Conservation (phyloP, 768 basidiomycete genomes). For the Boletus pseudo-olivaceus region DNA sequence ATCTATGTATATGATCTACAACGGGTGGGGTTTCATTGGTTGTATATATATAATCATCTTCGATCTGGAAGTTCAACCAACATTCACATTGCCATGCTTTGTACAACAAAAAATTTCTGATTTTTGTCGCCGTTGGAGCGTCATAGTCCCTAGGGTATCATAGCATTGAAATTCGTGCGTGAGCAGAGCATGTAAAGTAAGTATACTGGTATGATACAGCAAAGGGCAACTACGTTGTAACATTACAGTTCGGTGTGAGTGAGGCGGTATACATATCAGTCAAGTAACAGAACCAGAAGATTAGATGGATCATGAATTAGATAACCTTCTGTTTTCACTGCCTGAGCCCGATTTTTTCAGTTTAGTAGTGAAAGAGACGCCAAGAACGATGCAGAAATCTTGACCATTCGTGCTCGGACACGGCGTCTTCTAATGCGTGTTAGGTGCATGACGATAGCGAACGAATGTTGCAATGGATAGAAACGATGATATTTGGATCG, state of each 20-base stretch:
- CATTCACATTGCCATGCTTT: too few species aligned
- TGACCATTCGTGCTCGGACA: neutral
- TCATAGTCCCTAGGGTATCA: too few species aligned
- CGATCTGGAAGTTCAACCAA: too few species aligned
- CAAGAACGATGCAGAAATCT: neutral
- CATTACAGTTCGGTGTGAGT: neutral
- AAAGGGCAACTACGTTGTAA: neutral
- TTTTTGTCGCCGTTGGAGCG: too few species aligned
- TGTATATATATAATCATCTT: too few species aligned
- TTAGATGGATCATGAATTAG: neutral
- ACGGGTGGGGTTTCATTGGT: too few species aligned
- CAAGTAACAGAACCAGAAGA: neutral
- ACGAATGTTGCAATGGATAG: neutral
- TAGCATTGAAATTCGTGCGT: neutral
- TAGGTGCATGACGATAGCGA: neutral
- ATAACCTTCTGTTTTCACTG: neutral
- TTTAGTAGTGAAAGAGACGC: neutral
- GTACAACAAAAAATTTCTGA: too few species aligned
- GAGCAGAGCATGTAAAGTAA: neutral
- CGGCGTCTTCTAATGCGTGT: neutral
- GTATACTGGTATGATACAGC: conserved; percentile 7
- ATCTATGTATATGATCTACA: too few species aligned
- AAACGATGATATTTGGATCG: neutral
- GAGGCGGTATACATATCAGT: neutral
- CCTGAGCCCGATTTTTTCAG: neutral